These are phyloP conservation scores for Effrenium voratum DNA, from an alignment of 73 alveolate species.

Conservation along the genomic window DNA sequence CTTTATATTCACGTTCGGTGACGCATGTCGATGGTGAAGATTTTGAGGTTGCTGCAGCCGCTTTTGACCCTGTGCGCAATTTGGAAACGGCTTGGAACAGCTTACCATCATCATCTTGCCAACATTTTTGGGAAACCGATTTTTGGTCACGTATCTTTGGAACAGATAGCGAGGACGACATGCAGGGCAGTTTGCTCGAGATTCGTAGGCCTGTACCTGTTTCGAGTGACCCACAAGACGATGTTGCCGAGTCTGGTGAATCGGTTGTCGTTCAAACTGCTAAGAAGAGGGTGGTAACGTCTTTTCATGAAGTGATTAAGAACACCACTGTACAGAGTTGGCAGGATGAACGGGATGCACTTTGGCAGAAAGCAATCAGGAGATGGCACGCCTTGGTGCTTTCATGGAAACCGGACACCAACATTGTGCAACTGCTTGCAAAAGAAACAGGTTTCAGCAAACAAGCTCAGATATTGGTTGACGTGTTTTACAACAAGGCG, in stretches of 20 bases:
- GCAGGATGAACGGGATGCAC: neutral
- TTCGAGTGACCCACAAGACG: neutral
- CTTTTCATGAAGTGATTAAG: neutral
- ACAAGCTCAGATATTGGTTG: neutral
- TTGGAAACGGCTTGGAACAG: neutral
- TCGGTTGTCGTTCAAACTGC: neutral
- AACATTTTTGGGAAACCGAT: neutral
- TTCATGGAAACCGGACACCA: neutral
- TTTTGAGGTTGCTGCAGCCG: neutral
- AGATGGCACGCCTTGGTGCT: neutral
- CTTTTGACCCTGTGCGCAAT: neutral
- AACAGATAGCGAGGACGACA: neutral
- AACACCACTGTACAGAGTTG: neutral
- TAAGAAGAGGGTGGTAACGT: neutral
- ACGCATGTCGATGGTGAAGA: neutral
- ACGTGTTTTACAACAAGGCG: neutral
- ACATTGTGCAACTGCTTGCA: neutral
- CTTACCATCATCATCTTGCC: neutral
- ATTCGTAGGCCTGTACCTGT: neutral
- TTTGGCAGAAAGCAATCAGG: neutral
- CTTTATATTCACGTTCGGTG: neutral
- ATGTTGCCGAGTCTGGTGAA: neutral
- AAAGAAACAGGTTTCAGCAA: neutral
- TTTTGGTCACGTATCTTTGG: neutral
- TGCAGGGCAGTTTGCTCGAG: neutral